A percentile compares a stretch with the other conserved stretches of the same genome.
These are phyloP conservation scores for Azolla pinnata DNA, from an alignment of 75 land plant genomes.

Conservation along the genomic window DNA sequence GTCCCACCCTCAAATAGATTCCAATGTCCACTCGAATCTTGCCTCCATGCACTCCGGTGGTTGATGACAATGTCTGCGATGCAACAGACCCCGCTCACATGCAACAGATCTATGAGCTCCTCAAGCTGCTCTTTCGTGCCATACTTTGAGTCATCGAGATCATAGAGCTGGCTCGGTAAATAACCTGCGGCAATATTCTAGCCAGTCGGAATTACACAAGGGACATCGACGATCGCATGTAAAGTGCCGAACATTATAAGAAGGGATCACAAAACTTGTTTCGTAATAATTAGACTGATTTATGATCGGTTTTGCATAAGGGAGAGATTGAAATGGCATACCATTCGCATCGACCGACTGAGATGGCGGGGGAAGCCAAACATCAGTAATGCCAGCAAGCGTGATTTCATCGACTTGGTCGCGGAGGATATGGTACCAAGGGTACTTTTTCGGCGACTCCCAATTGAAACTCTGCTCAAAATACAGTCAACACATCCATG, in stretches of 20 bases:
- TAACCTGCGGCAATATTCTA: slow-evolving; percentile 22
- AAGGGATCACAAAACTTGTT: no score
- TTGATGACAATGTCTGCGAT: slow-evolving; percentile 31
- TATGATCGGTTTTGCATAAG: no score
- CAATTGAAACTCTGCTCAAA: slow-evolving; percentile 23
- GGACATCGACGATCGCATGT: no score
- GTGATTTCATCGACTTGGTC: slow-evolving; percentile 10
- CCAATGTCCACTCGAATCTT: slow-evolving; percentile 21
- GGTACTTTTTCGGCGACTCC: slow-evolving; percentile 18
- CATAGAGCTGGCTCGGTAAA: slow-evolving; percentile 22
- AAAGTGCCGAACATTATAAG: no score
- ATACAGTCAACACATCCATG: no score
- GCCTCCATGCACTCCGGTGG: slow-evolving; percentile 18
- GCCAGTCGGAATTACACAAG: no score
- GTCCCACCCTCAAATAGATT: slow-evolving; percentile 34
- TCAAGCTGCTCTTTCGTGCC: slow-evolving; percentile 16
- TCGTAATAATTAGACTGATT: no score
- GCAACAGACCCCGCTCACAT: slow-evolving; percentile 16
- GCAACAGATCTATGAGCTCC: slow-evolving; percentile 18
- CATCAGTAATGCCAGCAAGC: slow-evolving; percentile 20
- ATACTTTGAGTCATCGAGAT: slow-evolving; percentile 20
- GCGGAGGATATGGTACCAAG: slow-evolving; percentile 18
- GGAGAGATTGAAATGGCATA: no score
- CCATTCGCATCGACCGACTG: slow-evolving; percentile 28
- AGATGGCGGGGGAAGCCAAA: slow-evolving; percentile 26